Evolutionary conservation across 805 yeast genomes (phyloP), one percentile per base, ranked within the genome.

Genomic region (Kazachstania martiniae): DNA sequence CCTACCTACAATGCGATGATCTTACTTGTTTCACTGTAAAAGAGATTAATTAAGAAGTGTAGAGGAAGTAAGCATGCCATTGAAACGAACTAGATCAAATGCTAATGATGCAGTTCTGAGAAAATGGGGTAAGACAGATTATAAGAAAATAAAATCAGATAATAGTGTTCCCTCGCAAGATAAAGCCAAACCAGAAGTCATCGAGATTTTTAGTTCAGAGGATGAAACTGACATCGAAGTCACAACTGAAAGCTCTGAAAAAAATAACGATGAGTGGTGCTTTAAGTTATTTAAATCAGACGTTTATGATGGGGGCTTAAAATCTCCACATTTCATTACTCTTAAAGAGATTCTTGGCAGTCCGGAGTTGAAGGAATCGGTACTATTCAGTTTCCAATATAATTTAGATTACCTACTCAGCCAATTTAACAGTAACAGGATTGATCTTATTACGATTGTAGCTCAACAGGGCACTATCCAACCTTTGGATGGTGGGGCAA

Each of bases 311-410:
- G 25, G 18, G 4, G 15, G 21, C 8, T 21, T 27, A 3, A 18
- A 32, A 12, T 35, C 53, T 1, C 26, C 41, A 4, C 40, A 44
- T 31, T 46, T 59, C 12, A 33, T 50, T 5, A 43, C 51, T 1
- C 32, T 59, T 19, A 29, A 40, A 1, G 56, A 56, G n/a, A 49
- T 62, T 2, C 34, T 62, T 8, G 62, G 66, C 4, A 49, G 56
- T 8, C 27, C 41, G 4, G 56, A 58, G 7, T 39, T 72, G 13
- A 28, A 28, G 7, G 56, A 53, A 29, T 56, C 70, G 0, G 62
- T 57, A 35, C 63, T 72, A 22, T 72, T 72, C 52, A 70, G 72
- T 40, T 73, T 59, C 42, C 66, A 58, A 28, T 63, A 62, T 12
- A 67, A 70, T 5, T 40, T 70, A 29, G 62, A 59, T 21, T 54